A percentile compares a stretch with the other conserved stretches of the same genome.
Evolutionary conservation across 176 grass and related monocot species (phyloP).

Genomic region (Lolium rigidum): DNA sequence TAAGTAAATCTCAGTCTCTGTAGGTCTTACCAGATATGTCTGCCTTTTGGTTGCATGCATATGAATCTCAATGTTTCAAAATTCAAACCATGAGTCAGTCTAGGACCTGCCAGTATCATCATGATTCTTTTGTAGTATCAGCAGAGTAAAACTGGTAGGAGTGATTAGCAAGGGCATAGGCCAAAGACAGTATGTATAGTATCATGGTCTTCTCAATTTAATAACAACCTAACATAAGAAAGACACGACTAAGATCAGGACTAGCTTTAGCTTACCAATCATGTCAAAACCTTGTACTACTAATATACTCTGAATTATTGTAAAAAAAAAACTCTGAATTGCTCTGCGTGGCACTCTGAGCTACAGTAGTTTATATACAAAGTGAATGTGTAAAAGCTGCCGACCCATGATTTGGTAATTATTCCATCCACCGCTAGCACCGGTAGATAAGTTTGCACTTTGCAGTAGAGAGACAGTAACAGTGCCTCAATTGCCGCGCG

Average conservation of each 20-base stretch:
- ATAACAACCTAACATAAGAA: neutral
- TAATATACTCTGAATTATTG: neutral
- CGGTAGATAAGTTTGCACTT: no score
- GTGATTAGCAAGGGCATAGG: neutral
- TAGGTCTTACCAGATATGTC: neutral
- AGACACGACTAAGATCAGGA: neutral
- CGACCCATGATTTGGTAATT: constrained; percentile 21
- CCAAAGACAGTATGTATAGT: neutral
- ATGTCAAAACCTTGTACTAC: neutral
- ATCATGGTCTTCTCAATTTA: neutral
- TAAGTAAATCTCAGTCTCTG: neutral
- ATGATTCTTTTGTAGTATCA: neutral
- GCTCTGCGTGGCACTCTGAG: neutral
- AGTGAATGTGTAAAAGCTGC: neutral
- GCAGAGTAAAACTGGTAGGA: neutral
- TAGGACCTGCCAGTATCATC: neutral
- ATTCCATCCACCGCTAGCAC: neutral
- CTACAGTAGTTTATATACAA: neutral
- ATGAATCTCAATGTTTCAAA: neutral
- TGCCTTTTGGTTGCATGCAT: neutral
- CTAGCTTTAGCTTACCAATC: neutral
- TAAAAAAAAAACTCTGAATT: neutral
- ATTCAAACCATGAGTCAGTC: neutral
- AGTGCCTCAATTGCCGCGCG: constrained; percentile 36
- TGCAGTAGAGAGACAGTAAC: neutral